phyloP scores from a whole-genome alignment of 1,284 basidiomycete genomes.

The Trichosporon sp. region DNA sequence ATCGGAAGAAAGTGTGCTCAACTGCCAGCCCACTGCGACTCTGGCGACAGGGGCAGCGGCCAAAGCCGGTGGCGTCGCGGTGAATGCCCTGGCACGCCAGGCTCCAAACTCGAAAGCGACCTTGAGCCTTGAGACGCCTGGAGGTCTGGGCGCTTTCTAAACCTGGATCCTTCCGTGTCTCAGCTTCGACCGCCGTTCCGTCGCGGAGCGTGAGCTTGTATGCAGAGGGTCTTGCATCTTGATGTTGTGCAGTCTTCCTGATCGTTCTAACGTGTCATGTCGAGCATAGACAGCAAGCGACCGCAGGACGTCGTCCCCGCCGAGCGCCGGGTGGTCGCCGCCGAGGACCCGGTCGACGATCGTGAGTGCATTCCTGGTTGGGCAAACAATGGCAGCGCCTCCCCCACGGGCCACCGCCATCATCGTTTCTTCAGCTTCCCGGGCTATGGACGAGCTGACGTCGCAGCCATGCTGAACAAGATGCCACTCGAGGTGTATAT shows the following conservation, averaged over 20 bases:
- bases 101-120: neutral
- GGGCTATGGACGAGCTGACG: neutral
- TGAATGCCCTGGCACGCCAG: neutral
- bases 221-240: neutral
- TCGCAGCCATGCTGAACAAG: conserved; percentile 16
- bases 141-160: neutral
- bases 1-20: no score
- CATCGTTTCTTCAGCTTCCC: neutral
- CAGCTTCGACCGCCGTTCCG: neutral
- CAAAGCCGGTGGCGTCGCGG: neutral
- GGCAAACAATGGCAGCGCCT: neutral
- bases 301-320: neutral
- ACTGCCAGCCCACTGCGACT: no score
- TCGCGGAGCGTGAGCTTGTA: neutral
- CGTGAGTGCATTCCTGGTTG: conserved; percentile 7
- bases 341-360: conserved; percentile 16
- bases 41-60: neutral
- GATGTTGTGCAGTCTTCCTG: neutral
- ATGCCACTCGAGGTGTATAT: conserved; percentile 22
- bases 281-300: neutral
- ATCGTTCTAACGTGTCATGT: neutral
- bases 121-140: neutral
- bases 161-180: neutral
- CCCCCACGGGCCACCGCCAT: neutral
- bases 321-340: neutral